Base-by-base conservation (phyloP, 2,329 filamentous ascomycete species). In the Cercospora sesami region DNA sequence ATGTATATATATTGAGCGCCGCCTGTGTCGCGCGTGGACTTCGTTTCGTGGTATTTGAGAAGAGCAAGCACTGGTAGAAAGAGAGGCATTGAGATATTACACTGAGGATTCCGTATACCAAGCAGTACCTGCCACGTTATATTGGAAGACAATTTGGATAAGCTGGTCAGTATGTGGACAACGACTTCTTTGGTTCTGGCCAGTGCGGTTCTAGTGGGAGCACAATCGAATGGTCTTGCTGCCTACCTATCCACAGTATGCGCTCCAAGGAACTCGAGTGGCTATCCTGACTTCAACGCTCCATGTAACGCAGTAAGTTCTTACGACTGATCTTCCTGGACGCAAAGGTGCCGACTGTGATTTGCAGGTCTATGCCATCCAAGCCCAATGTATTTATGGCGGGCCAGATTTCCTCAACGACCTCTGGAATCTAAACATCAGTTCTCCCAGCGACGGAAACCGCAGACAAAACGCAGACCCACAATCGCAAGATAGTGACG, bases 251-350 rank as follows among this genome's bases (percentile, higher is more conserved):
- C 58, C 16, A 51, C 68, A 30, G 71, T 75, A 57, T 77, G 75
- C 68, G 42, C 60, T 8, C 75, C 75, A 6, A 64, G 55, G 4
- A 73, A 75, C 59, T 58, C 65, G 2, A 72, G 58, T 31, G 70
- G 72, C 26, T 21, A 58, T 7, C 69, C 71, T 14, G 73, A 75
- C 58, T 64, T 70, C 33, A 72, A 71, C 23, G 70, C 72, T 6
- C 74, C 75, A 4, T 77, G 75, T 67, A 74, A 73, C 42, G 71
- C 71, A 10, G 64, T 73, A 55, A 48, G 58, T 63, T 9, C n/a
- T 31, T 26, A 14, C 7, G 10, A 21, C 10, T 33, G 16, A 8
- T 14, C 6, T 12, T 5, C 30, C 33, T 16, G 59, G 18, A 12
- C 28, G 30, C 55, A 23, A 59, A n/a, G 55, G 21, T 36, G 30